Evolutionary conservation across 129 eudicot genomes (phyloP), one percentile per base, ranked within the genome.

Genomic region (Escallonia herrerae): DNA sequence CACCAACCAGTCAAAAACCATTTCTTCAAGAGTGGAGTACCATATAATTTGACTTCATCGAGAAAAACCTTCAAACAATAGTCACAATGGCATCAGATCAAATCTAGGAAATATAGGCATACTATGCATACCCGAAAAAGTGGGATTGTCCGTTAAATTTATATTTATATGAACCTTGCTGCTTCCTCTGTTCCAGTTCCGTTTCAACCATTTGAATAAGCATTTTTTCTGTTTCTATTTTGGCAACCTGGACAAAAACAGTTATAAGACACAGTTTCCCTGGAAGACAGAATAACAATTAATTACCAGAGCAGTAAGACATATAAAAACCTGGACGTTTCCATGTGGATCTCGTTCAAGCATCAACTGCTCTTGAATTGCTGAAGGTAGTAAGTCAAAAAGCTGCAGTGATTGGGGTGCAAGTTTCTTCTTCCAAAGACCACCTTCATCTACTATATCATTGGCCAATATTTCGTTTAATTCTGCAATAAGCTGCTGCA

Each of bases 281-380:
- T 3, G 47, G 8, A 58, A 55, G 51, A 56, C 47, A 15, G 22
- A 45, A 8, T 1, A 56, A 22, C 37, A 63, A 2, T 37, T 9
- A 68, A 43, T 13, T 51, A 45, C 54, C 40, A 62, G 54, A 53
- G 65, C 4, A 52, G 9, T 6, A 15, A 3, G 8, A 3, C 4
- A n/a, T 11, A 65, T 62, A 63, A 66, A 39, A 56, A 89, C 99
- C 93, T 94, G 99, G 58, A 94, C 99, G 72, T 94, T 94, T 72
- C 99, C 99, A 68, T 89, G 99, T 39, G 99, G 99, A 76, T 94
- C 99, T 77, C 97, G 84, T 87, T 94, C 99, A 66, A 94, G 99
- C 90, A 89, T 76, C 80, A 94, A 68, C 62, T 94, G 99, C 14
- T 94, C 97, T 77, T 94, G 96, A 69, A 94, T 94, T 71, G 99